These are phyloP conservation scores for Gonium pectorale DNA, from an alignment of 139 green algal species.

Conservation along the genomic window DNA sequence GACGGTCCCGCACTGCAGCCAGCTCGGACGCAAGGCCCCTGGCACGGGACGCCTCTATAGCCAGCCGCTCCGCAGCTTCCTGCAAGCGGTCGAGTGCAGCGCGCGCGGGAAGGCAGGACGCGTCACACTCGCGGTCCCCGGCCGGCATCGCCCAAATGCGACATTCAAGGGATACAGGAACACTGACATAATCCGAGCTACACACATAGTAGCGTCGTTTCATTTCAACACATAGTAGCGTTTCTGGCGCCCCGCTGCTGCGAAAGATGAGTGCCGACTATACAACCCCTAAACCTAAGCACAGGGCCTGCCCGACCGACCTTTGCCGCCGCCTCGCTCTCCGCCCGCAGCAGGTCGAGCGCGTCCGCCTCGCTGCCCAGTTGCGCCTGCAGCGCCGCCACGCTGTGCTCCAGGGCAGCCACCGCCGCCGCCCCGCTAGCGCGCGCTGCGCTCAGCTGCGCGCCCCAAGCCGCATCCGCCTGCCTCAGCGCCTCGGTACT, in stretches of 20 bases:
- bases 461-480: slow-evolving; percentile 13
- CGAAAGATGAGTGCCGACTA: no score
- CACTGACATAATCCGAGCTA: no score
- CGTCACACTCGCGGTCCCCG: no score
- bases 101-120: no score
- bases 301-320: background rate
- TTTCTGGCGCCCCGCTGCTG: background rate
- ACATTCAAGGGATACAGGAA: no score
- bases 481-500: slow-evolving; percentile 6
- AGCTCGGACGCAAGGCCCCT: background rate
- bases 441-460: slow-evolving; percentile 12
- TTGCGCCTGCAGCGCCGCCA: slow-evolving; percentile 30
- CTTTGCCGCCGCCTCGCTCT: background rate
- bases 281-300: no score
- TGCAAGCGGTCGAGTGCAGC: background rate
- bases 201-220: no score
- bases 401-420: slow-evolving; percentile 24
- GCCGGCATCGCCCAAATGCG: no score
- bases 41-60: background rate
- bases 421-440: slow-evolving; percentile 22
- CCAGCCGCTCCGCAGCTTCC: background rate
- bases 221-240: background rate
- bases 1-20: background rate
- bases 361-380: slow-evolving; percentile 34
- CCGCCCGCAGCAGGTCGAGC: background rate